Base-by-base conservation (phyloP, 1,284 basidiomycete genomes). In the Austroboletus novae-zelandiae region DNA sequence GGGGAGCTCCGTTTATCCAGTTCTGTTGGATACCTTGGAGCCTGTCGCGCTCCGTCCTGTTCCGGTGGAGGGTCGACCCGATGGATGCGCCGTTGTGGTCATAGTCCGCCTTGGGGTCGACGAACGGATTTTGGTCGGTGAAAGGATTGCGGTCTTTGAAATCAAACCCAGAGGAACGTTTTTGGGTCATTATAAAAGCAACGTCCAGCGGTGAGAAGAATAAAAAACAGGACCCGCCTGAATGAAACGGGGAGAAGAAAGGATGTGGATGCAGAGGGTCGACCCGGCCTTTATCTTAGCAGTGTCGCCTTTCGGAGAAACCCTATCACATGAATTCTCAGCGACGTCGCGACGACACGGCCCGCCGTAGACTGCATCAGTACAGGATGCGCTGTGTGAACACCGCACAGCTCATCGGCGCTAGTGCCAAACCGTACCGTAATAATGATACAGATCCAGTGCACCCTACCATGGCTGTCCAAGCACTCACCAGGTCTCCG, bases 21-120 rank as follows among this genome's bases (percentile, higher is more conserved):
- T 78, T 68, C 43, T 83, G 74, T 69, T 91, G 86, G 43, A 94
- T 77, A 4, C 88, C 87, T 68, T 94, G 91, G 30, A 93, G 72
- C 42, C 91, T 77, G 52, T 72, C 69, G 50, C 88, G 77, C 72
- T 94, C 91, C 0, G 84, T 80, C 74, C 85, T 89, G 73, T 93
- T 94, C 56, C 90, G 77, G 62, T 82, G 80, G 39, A 91, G 75
- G 60, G 81, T 62, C 61, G 61, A 57, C 15, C 46, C 48, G 2
- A 68, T 55, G 27, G 52, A 48, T 46, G 45, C 43, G n/a, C 61
- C 53, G 9, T 36, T 31, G 29, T 55, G 52, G 18, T 56, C 43
- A 18, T 65, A 66, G 50, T 62, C 62, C 2, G 53, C 37, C 20
- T 52, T 54, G n/a, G n/a, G n/a, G 29, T 65, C 43, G 32, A 54